A percentile compares a stretch with the other conserved stretches of the same genome.
These are phyloP conservation scores for Lachnellula subtilissima DNA, from an alignment of 2,329 filamentous ascomycete genomes.

Conservation along the genomic window DNA sequence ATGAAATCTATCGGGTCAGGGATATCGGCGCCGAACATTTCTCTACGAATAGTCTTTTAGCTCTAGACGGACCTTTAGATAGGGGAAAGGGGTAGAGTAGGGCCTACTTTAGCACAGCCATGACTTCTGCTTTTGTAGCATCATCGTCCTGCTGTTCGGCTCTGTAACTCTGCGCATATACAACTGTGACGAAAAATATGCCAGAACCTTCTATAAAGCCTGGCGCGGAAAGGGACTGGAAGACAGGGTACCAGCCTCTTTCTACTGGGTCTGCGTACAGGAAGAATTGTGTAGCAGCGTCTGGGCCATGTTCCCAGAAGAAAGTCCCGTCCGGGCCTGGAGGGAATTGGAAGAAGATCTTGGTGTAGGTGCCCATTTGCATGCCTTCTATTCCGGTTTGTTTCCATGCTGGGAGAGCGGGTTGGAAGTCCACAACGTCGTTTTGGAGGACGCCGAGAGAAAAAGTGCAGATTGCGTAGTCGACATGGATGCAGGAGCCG, in stretches of 20 bases:
- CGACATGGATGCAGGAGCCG: conserved; percentile 50
- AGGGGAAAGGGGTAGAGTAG: too few species aligned
- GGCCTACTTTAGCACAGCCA: conserved; percentile 17
- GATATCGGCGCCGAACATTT: conserved; percentile 46
- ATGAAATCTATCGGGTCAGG: conserved; percentile 48
- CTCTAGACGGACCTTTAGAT: too few species aligned
- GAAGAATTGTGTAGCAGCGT: conserved; percentile 43
- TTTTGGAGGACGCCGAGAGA: conserved; percentile 64
- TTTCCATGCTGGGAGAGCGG: conserved; percentile 60
- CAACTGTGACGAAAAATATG: conserved; percentile 62
- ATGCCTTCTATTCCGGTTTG: conserved; percentile 58
- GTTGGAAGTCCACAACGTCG: conserved; percentile 52
- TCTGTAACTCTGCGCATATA: conserved; percentile 50
- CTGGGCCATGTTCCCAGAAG: conserved; percentile 55
- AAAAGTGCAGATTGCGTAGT: conserved; percentile 63
- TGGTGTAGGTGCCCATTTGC: conserved; percentile 67
- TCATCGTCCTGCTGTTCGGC: conserved; percentile 56
- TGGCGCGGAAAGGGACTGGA: conserved; percentile 54
- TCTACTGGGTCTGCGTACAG: conserved; percentile 16
- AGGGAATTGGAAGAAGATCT: conserved; percentile 64
- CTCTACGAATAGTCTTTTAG: background rate
- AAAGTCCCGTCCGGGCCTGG: conserved; percentile 40
- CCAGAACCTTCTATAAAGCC: conserved; percentile 57
- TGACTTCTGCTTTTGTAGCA: conserved; percentile 37
- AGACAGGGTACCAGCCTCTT: conserved; percentile 49